Percentiles rank a stretch among this genome's conserved stretches.
Evolutionary conservation across 2,329 filamentous ascomycete genomes (phyloP).

Genomic region (Calonectria leucothoes): DNA sequence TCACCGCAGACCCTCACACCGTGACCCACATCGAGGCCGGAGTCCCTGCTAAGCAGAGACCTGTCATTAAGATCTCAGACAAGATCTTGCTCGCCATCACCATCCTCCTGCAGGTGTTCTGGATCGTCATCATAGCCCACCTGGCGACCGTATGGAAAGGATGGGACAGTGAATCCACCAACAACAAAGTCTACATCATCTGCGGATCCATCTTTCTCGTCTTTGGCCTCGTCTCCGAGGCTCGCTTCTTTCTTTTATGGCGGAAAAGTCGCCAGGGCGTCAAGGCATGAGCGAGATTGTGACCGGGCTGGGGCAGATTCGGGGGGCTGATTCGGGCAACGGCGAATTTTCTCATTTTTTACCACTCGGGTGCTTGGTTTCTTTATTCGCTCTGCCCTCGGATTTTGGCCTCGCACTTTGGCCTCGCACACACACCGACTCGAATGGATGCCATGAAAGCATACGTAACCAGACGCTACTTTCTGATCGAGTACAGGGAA

Average conservation of each 20-base stretch:
- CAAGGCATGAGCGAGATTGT: not conserved
- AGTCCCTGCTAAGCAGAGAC: not conserved
- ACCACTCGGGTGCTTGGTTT: not conserved
- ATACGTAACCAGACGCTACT: not conserved
- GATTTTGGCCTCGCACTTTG: too few relatives aligned
- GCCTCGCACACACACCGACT: too few relatives aligned
- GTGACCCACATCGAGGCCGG: not conserved
- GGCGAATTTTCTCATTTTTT: not conserved
- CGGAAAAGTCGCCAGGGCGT: not conserved
- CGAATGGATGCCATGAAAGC: not conserved
- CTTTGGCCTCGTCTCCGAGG: not conserved
- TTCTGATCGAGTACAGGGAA: not conserved
- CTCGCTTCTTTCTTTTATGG: not conserved
- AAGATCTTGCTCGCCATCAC: not conserved
- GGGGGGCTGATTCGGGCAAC: not conserved
- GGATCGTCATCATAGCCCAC: not conserved
- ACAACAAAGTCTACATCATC: not conserved
- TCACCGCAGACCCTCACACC: not conserved
- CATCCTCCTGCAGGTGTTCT: not conserved
- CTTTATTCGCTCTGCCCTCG: not conserved
- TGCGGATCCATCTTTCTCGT: not conserved
- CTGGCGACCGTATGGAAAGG: not conserved
- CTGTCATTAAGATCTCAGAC: not conserved
- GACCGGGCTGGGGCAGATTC: too few relatives aligned
- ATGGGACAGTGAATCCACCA: not conserved